Base-by-base conservation (phyloP, 1,284 basidiomycete genomes). In the Agroathelia rolfsii region DNA sequence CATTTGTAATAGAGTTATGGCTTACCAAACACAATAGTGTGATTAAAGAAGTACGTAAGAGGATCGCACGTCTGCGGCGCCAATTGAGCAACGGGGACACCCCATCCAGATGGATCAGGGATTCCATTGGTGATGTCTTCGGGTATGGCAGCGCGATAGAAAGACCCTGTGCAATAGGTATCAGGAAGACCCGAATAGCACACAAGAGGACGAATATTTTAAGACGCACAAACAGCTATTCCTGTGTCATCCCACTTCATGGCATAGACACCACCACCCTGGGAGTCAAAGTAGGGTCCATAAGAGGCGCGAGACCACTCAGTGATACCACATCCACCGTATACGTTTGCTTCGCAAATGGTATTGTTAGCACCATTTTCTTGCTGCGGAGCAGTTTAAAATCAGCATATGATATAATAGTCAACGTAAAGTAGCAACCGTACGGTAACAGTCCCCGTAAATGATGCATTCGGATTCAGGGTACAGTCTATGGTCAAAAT, bases 231-330 rank as follows among this genome's bases (percentile, higher is more conserved):
- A 35, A 84, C 62, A 13, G 72, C 68, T 37, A 85, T 81, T 1
- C 76, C 76, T 29, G 66, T 67, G 38, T 76, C 67, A 43, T 82
- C 78, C 80, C 79, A 86, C 41, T 77, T 76, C 74, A 83, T 83
- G 0, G 74, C 81, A 43, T 76, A 79, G 1, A 82, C 70, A 11
- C 82, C 83, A n/a, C 83, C 82, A 6, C 77, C 78, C 44, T 67
- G 68, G 1, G 62, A 61, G 45, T 84, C 78, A 48, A 85, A 83
- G 18, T 65, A 66, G 10, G 72, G 69, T 0, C 82, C 82, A 48
- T 81, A 86, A 0, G 80, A 82, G 9, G 73, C 72, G 14, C 64
- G 61, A 45, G 74, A 79, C 66, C 72, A 74, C 48, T 85, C 80
- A 3, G 63, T 69, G 34, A 84, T 62, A 26, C 74, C 76, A 47